Evolutionary conservation across 176 grass and related monocot genomes (phyloP), one percentile per base, ranked within the genome.

Genomic region (Musa acuminata): DNA sequence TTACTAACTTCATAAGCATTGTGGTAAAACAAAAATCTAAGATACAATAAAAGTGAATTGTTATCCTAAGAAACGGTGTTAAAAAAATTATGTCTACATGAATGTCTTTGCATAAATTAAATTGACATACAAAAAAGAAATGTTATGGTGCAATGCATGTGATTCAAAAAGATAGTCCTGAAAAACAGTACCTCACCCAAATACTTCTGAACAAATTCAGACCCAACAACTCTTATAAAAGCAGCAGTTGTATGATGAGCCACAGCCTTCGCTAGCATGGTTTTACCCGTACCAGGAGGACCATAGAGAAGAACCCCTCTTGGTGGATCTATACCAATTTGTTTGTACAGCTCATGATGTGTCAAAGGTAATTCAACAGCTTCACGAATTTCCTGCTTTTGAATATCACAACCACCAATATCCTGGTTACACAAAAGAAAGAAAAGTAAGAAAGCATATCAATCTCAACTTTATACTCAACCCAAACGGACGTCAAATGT

Each of bases 361-460:
- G 87, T 88, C 83, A 92, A 85, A 7, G 95, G 95, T 69, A 99
- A 76, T 75, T 94, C 95, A 60, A 99, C 90, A 19, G 95, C 90
- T 81, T 94, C 95, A 52, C 86, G 82, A 11, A 94, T 94, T 90
- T 99, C 95, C 81, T 99, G 91, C 52, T 99, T 99, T 74, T 99
- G 88, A 72, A 99, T 99, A 74, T 99, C 90, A 49, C 88, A 99
- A 59, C 90, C 90, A 64, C 95, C 90, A 78, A 94, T 94, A 73
- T 99, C 95, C 90, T 99, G 79, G 25, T 66, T 27, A 79, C 16
- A 50, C 71, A 78, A 58, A 67, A 81, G 29, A 85, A 75, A 9
- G 62, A 24, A 70, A 13, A 69, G 9, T 1, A 62, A 27, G 17
- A 68, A 60, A 11, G 13, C 69, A 80, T 9, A 72, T 17, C 11